Percentiles rank a stretch among this genome's conserved stretches.
Evolutionary conservation across 2,329 filamentous ascomycete species (phyloP).

Genomic region (Ophiocordyceps camponoti-leonardi): DNA sequence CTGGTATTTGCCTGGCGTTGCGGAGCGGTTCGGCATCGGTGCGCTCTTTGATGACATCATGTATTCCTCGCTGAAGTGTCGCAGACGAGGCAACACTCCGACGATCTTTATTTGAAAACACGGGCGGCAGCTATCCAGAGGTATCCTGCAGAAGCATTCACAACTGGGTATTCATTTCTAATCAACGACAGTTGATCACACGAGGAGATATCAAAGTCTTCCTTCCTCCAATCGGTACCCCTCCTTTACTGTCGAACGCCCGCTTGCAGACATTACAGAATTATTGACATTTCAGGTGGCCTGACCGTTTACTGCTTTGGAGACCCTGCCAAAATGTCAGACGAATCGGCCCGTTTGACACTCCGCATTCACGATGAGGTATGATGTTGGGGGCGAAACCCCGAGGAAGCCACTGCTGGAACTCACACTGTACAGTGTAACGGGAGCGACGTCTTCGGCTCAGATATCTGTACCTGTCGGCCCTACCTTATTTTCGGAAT

Average conservation of each 20-base stretch:
- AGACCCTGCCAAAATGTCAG: constrained; percentile 83
- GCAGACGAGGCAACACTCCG: constrained; percentile 71
- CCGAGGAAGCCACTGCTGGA: constrained; percentile 3
- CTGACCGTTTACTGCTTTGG: constrained; percentile 96
- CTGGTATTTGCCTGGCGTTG: constrained; percentile 76
- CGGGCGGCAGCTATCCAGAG: constrained; percentile 89
- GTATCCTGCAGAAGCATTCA: constrained; percentile 12
- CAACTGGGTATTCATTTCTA: neutral
- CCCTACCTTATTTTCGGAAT: constrained; percentile 96
- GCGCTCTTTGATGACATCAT: constrained; percentile 8
- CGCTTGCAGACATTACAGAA: neutral
- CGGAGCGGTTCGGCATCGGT: constrained; percentile 84
- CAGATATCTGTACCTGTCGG: constrained; percentile 91
- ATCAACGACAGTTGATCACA: constrained; percentile 53
- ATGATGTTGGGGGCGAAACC: constrained; percentile 4
- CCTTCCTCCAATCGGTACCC: constrained; percentile 68
- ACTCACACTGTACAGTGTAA: constrained; percentile 61
- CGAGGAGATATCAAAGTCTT: constrained; percentile 90
- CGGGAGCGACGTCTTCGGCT: constrained; percentile 92
- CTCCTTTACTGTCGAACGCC: neutral
- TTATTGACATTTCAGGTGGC: constrained; percentile 36
- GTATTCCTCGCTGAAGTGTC: constrained; percentile 9
- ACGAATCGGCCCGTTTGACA: constrained; percentile 64
- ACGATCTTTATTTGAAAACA: constrained; percentile 82
- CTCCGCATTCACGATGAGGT: constrained; percentile 62